Evolutionary conservation across 2,329 filamentous ascomycete species (phyloP).

Genomic region (Penicillium nordicum): DNA sequence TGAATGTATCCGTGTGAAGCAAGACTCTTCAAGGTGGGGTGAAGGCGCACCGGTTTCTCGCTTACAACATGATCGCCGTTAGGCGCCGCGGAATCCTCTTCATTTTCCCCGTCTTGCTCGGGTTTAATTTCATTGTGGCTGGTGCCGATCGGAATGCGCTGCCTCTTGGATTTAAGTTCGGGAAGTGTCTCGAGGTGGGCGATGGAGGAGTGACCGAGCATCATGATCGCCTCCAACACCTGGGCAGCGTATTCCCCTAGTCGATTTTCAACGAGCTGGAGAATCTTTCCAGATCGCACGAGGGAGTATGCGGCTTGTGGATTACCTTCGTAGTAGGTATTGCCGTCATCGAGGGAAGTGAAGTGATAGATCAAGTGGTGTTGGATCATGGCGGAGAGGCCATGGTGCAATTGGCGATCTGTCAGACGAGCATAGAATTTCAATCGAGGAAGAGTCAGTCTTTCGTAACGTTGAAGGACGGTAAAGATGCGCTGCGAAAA

Average conservation of each 20-base stretch:
- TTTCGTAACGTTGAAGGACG: slow-evolving; percentile 72
- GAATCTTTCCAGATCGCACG: slow-evolving; percentile 74
- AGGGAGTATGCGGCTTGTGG: slow-evolving; percentile 75
- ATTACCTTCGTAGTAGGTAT: slow-evolving; percentile 81
- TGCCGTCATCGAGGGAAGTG: slow-evolving; percentile 58
- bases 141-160: slow-evolving; percentile 24
- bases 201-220: slow-evolving; percentile 69
- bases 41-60: slow-evolving; percentile 28
- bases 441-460: slow-evolving; percentile 68
- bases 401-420: slow-evolving; percentile 73
- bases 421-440: slow-evolving; percentile 69
- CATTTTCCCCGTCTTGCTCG: slow-evolving; percentile 27
- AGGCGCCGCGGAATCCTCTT: slow-evolving; percentile 39
- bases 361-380: slow-evolving; percentile 80
- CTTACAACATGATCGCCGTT: slow-evolving; percentile 25
- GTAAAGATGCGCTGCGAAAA: slow-evolving; percentile 72
- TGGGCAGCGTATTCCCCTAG: slow-evolving; percentile 72
- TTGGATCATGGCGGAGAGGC: slow-evolving; percentile 79
- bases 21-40: slow-evolving; percentile 39
- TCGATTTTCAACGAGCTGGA: slow-evolving; percentile 69
- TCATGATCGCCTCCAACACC: slow-evolving; percentile 70
- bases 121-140: slow-evolving; percentile 23
- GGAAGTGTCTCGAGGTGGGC: slow-evolving; percentile 44
- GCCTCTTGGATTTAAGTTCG: slow-evolving; percentile 28
- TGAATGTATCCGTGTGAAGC: slow-evolving; percentile 43